Conservation (phyloP, 139 green algal genomes). For the Coelastrella sp. region DNA sequence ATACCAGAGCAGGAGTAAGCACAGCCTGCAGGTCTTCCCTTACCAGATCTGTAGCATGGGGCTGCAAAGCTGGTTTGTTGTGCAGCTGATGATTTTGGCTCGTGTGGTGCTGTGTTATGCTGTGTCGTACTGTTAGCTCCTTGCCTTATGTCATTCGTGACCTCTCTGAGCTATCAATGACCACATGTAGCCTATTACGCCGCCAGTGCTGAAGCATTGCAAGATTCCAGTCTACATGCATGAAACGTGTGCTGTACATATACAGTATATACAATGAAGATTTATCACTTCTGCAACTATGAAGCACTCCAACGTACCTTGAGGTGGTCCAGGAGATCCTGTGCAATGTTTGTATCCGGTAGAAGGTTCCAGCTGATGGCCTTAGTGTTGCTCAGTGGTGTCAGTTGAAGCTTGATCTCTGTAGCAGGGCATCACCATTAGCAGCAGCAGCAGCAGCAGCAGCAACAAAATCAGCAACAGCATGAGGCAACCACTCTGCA, state of each 20-base stretch:
- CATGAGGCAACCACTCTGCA: no score
- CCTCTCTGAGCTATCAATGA: no score
- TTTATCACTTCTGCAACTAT: not conserved
- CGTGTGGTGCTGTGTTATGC: no score
- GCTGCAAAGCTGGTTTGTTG: no score
- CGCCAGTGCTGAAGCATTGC: no score
- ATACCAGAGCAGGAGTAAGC: not conserved
- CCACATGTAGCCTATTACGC: no score
- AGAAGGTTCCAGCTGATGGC: constrained; percentile 26
- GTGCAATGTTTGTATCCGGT: constrained; percentile 13
- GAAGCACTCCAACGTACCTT: not conserved
- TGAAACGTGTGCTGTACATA: not conserved
- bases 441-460: not conserved
- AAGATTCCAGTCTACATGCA: no score
- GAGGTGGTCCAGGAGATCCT: not conserved
- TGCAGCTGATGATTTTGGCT: no score
- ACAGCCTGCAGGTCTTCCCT: not conserved
- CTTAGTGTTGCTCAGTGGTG: constrained; percentile 37
- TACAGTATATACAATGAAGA: not conserved
- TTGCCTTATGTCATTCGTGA: no score
- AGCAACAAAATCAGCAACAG: not conserved
- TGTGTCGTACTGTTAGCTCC: no score
- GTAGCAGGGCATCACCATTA: not conserved
- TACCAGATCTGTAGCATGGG: not conserved
- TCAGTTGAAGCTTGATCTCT: constrained; percentile 46